These are phyloP conservation scores for Sphagnum contortum DNA, from an alignment of 225 moss, liverwort and hornwort genomes.

Conservation along the genomic window DNA sequence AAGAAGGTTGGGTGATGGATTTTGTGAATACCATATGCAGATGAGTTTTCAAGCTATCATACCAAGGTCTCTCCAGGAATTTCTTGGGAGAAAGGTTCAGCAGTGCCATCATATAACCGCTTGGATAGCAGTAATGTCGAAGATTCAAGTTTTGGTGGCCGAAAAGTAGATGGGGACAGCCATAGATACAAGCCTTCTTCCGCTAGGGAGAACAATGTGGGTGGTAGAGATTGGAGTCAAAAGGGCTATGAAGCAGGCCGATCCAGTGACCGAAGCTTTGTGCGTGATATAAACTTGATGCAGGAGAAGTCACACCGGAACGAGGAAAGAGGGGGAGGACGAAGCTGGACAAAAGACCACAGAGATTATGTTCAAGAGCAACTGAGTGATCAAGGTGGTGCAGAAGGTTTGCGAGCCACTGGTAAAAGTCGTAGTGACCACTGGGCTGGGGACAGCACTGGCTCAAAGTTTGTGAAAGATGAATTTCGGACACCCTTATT, in stretches of 20 bases:
- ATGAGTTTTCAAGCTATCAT: constrained; percentile 19
- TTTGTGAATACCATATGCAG: constrained; percentile 1
- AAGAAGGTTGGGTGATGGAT: no score
- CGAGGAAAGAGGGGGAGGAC: constrained; percentile 45
- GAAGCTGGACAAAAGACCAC: constrained; percentile 2
- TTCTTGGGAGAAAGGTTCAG: constrained; percentile 33
- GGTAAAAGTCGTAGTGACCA: constrained; percentile 40
- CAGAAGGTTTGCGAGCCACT: constrained; percentile 47
- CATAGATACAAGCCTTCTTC: constrained; percentile 36
- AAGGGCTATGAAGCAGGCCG: constrained; percentile 43
- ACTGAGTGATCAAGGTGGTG: constrained; percentile 32
- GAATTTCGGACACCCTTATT: constrained; percentile 50
- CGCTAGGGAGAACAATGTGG: constrained; percentile 42
- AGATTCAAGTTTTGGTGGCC: constrained; percentile 11
- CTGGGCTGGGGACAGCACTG: constrained; percentile 28
- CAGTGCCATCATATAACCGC: no score
- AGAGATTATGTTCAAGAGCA: constrained; percentile 37
- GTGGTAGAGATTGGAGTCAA: constrained; percentile 47
- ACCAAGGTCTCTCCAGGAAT: constrained; percentile 19
- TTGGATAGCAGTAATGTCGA: constrained; percentile 1
- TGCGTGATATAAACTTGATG: constrained; percentile 22
- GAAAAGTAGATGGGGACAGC: constrained; percentile 37
- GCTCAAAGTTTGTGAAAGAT: constrained; percentile 32
- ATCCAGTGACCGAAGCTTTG: constrained; percentile 36
- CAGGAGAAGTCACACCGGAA: constrained; percentile 18